Evolutionary conservation across 257 asterid species (phyloP).

Genomic region (Capsicum baccatum): DNA sequence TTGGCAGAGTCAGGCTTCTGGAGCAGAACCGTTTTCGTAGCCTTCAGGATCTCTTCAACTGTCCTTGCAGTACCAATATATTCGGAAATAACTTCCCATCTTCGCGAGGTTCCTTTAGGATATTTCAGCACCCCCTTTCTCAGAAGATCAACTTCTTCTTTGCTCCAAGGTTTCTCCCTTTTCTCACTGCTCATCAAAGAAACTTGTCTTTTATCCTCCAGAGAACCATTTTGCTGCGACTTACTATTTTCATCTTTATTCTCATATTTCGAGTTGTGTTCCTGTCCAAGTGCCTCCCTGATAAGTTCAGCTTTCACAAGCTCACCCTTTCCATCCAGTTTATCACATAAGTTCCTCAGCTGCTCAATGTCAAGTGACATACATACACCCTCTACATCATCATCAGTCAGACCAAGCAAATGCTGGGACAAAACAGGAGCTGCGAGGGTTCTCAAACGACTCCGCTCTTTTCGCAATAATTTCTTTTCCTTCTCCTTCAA

Average conservation of each 20-base stretch:
- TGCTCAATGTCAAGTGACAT: conserved; percentile 74
- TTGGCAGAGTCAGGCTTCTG: conserved; percentile 93
- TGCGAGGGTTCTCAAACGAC: conserved; percentile 80
- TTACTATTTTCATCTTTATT: conserved; percentile 48
- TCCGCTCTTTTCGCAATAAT: conserved; percentile 80
- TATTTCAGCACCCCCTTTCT: conserved; percentile 85
- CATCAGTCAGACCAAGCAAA: conserved; percentile 59
- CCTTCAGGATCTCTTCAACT: conserved; percentile 95
- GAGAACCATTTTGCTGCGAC: conserved; percentile 62
- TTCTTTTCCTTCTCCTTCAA: conserved; percentile 82
- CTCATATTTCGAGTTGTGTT: conserved; percentile 48
- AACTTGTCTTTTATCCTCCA: conserved; percentile 43
- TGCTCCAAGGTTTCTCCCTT: conserved; percentile 75
- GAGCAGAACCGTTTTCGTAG: conserved; percentile 91
- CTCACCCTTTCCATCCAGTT: conserved; percentile 65
- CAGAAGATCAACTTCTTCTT: conserved; percentile 90
- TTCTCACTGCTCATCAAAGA: conserved; percentile 52
- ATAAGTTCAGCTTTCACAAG: conserved; percentile 58
- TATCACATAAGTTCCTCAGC: conserved; percentile 65
- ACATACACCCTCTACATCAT: conserved; percentile 75
- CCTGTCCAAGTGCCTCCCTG: conserved; percentile 51
- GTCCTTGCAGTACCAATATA: conserved; percentile 82
- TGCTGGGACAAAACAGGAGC: conserved; percentile 54
- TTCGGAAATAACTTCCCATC: conserved; percentile 98
- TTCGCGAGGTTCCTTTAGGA: conserved; percentile 94